These are phyloP conservation scores for Hanseniaspora vineae DNA, from an alignment of 805 yeast genomes.

Conservation along the genomic window DNA sequence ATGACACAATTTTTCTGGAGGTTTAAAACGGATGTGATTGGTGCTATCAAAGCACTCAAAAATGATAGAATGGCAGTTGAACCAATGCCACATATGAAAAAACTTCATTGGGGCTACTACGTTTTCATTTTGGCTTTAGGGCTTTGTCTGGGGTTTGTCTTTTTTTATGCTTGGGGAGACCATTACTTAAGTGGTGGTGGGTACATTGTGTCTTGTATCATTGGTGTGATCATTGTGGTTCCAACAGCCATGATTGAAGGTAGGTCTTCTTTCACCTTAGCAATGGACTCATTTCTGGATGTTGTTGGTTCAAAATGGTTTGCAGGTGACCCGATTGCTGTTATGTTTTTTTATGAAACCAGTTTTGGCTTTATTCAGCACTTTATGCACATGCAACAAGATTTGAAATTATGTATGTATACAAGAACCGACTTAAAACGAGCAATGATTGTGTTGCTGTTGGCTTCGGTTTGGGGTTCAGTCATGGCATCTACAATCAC, in stretches of 20 bases:
- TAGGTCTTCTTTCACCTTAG: constrained; percentile 46
- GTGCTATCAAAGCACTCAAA: constrained; percentile 22
- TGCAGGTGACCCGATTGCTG: constrained; percentile 49
- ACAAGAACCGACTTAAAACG: constrained; percentile 50
- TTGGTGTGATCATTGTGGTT: constrained; percentile 41
- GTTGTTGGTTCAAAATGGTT: constrained; percentile 51
- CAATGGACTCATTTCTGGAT: constrained; percentile 51
- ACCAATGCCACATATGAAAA: constrained; percentile 36
- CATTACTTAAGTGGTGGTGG: constrained; percentile 33
- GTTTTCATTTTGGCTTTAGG: constrained; percentile 41
- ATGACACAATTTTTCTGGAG: constrained; percentile 37
- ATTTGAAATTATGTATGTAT: constrained; percentile 54
- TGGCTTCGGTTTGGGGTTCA: constrained; percentile 32
- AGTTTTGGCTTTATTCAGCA: constrained; percentile 41
- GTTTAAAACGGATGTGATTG: constrained; percentile 36
- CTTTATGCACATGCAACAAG: constrained; percentile 31
- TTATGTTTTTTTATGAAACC: constrained; percentile 39
- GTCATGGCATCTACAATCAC: constrained; percentile 31
- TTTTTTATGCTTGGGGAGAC: constrained; percentile 28
- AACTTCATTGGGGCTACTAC: constrained; percentile 38
- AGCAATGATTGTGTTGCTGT: constrained; percentile 38
- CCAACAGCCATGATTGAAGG: constrained; percentile 54
- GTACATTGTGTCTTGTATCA: constrained; percentile 40
- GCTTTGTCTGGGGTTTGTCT: constrained; percentile 31
- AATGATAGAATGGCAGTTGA: constrained; percentile 4